Conservation (phyloP, 1,139 yeast species). For the Arxiozyma slooffiae region DNA sequence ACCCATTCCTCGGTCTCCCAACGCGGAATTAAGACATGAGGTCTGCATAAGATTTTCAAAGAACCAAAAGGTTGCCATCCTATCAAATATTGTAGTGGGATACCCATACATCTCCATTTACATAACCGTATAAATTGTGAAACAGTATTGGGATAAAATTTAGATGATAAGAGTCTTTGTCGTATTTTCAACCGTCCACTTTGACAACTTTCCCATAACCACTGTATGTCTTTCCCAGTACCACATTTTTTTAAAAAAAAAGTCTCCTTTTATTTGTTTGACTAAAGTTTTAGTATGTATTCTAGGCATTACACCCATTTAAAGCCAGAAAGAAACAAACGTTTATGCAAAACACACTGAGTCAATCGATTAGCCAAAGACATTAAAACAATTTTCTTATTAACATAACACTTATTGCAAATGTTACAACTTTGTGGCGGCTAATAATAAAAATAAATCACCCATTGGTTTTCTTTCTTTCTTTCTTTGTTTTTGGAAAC, state of each 20-base stretch:
- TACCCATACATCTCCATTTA: constrained; percentile 36
- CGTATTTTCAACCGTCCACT: background rate
- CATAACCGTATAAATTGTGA: constrained; percentile 21
- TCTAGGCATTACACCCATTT: background rate
- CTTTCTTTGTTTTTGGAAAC: no score
- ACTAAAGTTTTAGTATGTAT: background rate
- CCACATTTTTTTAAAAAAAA: background rate
- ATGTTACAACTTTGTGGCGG: no score
- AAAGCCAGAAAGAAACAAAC: no score
- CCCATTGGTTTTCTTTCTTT: no score
- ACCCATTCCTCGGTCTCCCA: constrained; percentile 97
- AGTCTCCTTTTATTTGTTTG: background rate
- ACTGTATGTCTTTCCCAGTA: background rate
- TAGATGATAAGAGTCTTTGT: constrained; percentile 15
- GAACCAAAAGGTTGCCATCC: constrained; percentile 82
- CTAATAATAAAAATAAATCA: no score
- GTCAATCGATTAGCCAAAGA: no score
- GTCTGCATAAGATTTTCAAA: constrained; percentile 48
- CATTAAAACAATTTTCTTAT: no score
- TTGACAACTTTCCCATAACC: background rate
- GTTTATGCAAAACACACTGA: no score
- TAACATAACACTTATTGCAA: no score
- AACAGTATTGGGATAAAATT: background rate
- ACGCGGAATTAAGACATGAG: constrained; percentile 75
- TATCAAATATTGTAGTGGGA: constrained; percentile 75